These are phyloP conservation scores for Xylona heveae DNA, from an alignment of 495 filamentous ascomycete genomes.

Conservation along the genomic window DNA sequence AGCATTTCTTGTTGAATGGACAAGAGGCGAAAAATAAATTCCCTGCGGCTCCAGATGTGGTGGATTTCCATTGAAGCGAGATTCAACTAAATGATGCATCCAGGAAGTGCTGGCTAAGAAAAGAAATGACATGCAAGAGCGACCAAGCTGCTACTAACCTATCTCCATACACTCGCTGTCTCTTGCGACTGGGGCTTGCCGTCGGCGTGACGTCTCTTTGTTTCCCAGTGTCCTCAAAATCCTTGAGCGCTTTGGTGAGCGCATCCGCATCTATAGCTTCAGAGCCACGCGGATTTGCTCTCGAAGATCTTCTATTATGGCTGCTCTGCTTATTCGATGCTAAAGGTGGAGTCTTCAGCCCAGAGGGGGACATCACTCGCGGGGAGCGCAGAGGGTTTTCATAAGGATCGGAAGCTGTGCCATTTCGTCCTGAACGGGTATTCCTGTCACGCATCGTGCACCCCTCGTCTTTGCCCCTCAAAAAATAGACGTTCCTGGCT, in stretches of 20 bases:
- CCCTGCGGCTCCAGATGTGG: too few relatives aligned
- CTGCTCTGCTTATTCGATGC: constrained; percentile 21
- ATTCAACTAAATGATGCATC: too few relatives aligned
- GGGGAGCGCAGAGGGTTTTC: constrained; percentile 10
- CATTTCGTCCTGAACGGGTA: constrained; percentile 2
- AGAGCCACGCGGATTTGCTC: constrained; percentile 18
- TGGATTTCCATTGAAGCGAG: too few relatives aligned
- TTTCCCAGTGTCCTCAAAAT: constrained; percentile 36
- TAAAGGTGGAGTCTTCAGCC: constrained; percentile 23
- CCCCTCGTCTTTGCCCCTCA: too few relatives aligned
- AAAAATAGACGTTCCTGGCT: too few relatives aligned
- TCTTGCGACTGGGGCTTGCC: constrained; percentile 66
- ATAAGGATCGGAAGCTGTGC: constrained; percentile 7
- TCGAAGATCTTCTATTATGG: constrained; percentile 13
- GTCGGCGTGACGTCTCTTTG: constrained; percentile 47
- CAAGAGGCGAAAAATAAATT: too few relatives aligned
- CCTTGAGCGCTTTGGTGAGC: constrained; percentile 39
- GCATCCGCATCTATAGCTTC: constrained; percentile 38
- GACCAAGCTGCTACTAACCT: constrained; percentile 39
- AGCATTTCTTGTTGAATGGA: too few relatives aligned
- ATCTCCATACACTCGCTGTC: constrained; percentile 69
- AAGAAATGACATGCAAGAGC: too few relatives aligned
- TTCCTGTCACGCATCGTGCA: too few relatives aligned
- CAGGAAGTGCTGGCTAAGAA: too few relatives aligned
- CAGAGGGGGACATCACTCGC: constrained; percentile 20